Percentiles rank a stretch among this genome's conserved stretches.
Evolutionary conservation across 306 rosid genomes (phyloP).

Genomic region (Gastrolobium bilobum): DNA sequence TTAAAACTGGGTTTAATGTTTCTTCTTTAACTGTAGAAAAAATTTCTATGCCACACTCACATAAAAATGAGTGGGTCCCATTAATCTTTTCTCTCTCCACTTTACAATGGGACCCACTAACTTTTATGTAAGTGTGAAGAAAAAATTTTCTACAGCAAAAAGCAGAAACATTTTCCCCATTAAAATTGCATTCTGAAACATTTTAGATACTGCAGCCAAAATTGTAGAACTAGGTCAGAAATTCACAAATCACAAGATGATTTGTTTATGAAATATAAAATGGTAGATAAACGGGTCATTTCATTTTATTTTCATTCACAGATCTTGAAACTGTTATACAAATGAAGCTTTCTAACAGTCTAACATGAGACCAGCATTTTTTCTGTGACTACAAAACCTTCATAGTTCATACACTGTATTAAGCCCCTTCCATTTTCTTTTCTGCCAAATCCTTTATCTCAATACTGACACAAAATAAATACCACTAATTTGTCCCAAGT

Average conservation of each 20-base stretch:
- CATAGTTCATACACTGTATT: not conserved
- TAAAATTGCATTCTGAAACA: not conserved
- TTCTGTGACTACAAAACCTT: not conserved
- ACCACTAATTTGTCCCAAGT: not conserved
- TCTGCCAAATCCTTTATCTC: not conserved
- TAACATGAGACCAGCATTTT: not conserved
- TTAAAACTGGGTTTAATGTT: not conserved
- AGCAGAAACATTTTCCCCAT: no score
- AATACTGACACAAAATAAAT: not conserved
- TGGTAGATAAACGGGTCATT: not conserved
- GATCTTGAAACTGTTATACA: not conserved
- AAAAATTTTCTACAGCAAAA: no score
- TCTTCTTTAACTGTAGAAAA: no score
- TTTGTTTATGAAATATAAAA: not conserved
- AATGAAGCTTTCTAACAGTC: not conserved
- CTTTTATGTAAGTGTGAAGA: no score
- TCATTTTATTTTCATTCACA: not conserved
- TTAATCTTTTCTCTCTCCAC: no score
- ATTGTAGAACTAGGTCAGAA: not conserved
- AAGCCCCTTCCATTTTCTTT: not conserved
- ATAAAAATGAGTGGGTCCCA: no score
- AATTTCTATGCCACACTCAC: no score
- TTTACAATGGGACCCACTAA: no score
- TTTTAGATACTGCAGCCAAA: not conserved
- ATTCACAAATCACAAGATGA: constrained; percentile 16